Percentiles rank a stretch among this genome's conserved stretches.
Evolutionary conservation across 2,329 filamentous ascomycete genomes (phyloP).

Genomic region (Cadophora sp.): DNA sequence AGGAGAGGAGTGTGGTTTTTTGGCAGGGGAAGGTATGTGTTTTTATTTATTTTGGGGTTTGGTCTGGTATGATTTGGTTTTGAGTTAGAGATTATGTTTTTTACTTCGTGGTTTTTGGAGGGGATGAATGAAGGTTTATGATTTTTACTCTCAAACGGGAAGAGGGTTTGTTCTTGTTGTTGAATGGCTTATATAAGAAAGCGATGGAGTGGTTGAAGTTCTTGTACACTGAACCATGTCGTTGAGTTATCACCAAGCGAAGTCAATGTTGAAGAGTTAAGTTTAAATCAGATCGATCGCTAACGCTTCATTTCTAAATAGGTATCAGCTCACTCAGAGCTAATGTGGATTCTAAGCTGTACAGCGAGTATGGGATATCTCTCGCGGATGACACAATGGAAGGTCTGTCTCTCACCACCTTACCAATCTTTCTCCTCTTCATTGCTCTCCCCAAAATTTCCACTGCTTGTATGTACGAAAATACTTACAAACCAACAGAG

Average conservation of each 20-base stretch:
- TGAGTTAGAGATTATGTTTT: too few species aligned
- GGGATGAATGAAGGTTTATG: not conserved
- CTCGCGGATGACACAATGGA: conserved; percentile 99
- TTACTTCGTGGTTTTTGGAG: too few species aligned
- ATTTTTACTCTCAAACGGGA: not conserved
- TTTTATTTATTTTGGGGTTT: not conserved
- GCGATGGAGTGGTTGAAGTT: too few species aligned
- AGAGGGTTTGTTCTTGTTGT: too few species aligned
- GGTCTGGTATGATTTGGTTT: not conserved
- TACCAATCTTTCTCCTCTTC: not conserved
- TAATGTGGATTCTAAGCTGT: conserved; percentile 97
- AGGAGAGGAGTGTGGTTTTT: conserved; percentile 79
- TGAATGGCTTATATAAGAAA: too few species aligned
- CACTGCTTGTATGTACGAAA: conserved; percentile 8
- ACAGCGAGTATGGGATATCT: conserved; percentile 91
- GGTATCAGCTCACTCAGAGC: conserved; percentile 81
- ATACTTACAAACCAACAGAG: conserved; percentile 50
- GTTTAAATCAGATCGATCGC: not conserved
- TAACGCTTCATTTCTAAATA: conserved; percentile 43
- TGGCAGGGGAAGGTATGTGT: conserved; percentile 75
- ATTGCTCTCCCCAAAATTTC: not conserved
- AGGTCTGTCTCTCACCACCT: conserved; percentile 60
- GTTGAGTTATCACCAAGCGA: not conserved
- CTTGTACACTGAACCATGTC: not conserved
- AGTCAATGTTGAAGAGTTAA: not conserved